Evolutionary conservation across 1,139 yeast genomes (phyloP).

Genomic region (Blastobotrys serpentis): DNA sequence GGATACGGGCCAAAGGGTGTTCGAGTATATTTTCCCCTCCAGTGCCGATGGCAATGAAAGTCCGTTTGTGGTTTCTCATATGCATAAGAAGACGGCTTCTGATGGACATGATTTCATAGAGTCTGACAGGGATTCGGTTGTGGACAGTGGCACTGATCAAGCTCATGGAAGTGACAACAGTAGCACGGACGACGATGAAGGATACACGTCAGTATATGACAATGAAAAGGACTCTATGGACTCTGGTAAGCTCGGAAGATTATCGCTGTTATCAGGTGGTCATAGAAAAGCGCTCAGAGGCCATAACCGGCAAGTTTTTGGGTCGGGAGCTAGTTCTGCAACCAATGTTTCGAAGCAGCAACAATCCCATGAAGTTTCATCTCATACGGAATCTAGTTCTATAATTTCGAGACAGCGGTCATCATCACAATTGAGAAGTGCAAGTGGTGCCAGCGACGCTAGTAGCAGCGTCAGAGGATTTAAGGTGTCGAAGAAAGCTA

Average conservation of each 20-base stretch:
- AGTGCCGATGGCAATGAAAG: conserved; percentile 33
- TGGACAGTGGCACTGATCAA: conserved; percentile 11
- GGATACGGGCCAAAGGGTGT: conserved; percentile 58
- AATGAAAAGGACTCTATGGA: conserved; percentile 7
- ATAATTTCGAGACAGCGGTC: conserved; percentile 7
- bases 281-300: conserved; percentile 10
- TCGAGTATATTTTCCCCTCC: conserved; percentile 65
- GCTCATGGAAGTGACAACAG: conserved; percentile 10
- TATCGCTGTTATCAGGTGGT: conserved; percentile 4
- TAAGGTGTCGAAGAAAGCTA: neutral
- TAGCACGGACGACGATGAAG: conserved; percentile 16
- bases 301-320: conserved; percentile 3
- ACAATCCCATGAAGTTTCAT: conserved; percentile 6
- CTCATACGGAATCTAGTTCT: conserved; percentile 13
- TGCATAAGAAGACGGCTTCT: conserved; percentile 14
- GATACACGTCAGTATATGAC: conserved; percentile 11
- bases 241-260: conserved; percentile 5
- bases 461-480: neutral
- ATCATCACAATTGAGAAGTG: neutral
- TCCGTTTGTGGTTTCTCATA: conserved; percentile 25
- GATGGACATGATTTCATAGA: conserved; percentile 16
- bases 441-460: conserved; percentile 1
- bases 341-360: conserved; percentile 4
- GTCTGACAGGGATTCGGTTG: conserved; percentile 14
- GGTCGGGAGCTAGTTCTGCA: conserved; percentile 5